These are phyloP conservation scores for Arthrobotrys entomopaga DNA, from an alignment of 2,329 filamentous ascomycete species.

Conservation along the genomic window DNA sequence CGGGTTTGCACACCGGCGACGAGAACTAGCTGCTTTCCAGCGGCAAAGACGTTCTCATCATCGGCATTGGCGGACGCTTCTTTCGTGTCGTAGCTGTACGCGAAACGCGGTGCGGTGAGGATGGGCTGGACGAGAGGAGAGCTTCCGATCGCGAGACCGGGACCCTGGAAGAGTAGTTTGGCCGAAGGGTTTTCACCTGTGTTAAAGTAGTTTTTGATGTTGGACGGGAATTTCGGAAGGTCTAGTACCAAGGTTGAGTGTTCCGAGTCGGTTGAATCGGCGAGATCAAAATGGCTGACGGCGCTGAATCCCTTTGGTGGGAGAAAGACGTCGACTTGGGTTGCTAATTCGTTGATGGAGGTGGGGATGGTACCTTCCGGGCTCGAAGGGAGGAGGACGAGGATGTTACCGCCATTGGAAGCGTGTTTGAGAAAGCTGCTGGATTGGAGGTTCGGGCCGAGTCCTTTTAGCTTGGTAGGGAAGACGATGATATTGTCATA, in stretches of 20 bases:
- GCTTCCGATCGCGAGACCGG: constrained; percentile 83
- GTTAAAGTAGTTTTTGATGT: constrained; percentile 80
- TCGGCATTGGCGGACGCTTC: constrained; percentile 74
- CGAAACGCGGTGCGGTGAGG: constrained; percentile 81
- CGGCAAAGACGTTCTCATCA: constrained; percentile 80
- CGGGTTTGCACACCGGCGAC: constrained; percentile 89
- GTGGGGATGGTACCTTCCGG: constrained; percentile 66
- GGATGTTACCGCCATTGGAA: constrained; percentile 89
- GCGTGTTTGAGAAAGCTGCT: constrained; percentile 88
- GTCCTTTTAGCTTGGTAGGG: constrained; percentile 89
- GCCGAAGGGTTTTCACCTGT: constrained; percentile 68
- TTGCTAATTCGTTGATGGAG: constrained; percentile 57
- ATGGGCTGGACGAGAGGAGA: constrained; percentile 82
- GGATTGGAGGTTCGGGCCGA: constrained; percentile 87
- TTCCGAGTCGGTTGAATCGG: constrained; percentile 78
- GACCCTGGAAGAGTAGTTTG: constrained; percentile 79
- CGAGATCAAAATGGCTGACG: constrained; percentile 96
- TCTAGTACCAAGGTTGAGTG: constrained; percentile 89
- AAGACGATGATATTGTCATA: constrained; percentile 93
- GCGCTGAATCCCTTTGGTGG: constrained; percentile 86
- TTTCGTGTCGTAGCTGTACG: constrained; percentile 94
- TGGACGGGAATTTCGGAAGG: constrained; percentile 73
- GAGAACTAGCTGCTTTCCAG: constrained; percentile 82
- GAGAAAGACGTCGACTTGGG: constrained; percentile 76
- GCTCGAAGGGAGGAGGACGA: constrained; percentile 82